Base-by-base conservation (phyloP, 139 green algal species). In the Zygnema circumcarinatum region DNA sequence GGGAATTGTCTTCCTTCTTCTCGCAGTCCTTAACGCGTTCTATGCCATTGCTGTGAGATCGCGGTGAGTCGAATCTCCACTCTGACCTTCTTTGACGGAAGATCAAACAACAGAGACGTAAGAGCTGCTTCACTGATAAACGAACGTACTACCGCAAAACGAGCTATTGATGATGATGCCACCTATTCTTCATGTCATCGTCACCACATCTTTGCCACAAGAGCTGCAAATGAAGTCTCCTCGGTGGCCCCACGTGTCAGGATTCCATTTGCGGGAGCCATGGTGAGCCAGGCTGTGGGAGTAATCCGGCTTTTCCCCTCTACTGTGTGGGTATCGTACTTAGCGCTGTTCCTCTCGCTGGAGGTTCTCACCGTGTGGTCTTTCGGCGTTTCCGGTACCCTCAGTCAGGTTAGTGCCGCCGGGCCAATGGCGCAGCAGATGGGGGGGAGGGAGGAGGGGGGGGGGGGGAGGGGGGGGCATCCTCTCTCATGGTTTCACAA, bases 221-320 rank as follows among this genome's bases (percentile, higher is more conserved):
- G n/a, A n/a, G n/a, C n/a, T n/a, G n/a, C n/a, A n/a, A n/a, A n/a
- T n/a, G n/a, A n/a, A n/a, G n/a, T n/a, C n/a, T n/a, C n/a, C n/a
- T n/a, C n/a, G n/a, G n/a, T n/a, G n/a, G n/a, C n/a, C n/a, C n/a
- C n/a, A n/a, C n/a, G n/a, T n/a, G n/a, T n/a, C 83, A 88, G 83
- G 38, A 87, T 88, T 29, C 83, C 74, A 79, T 88, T 87, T 67
- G 76, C 83, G 16, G 83, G 39, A 3, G 40, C 83, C 22, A 72
- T 88, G 32, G 21, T 88, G 33, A 39, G 38, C 25, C n/a, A 88
- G 7, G 75, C 52, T 41, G 76, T 74, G 73, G 35, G 47, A 31
- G 75, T 88, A 21, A 39, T 88, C 36, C 53, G 40, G 0, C 35
- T 76, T 39, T 88, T 88, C 38, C 83, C 83, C 20, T 74, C 73